These are phyloP conservation scores for Plasmopara muralis DNA, from an alignment of 352 stramenopile genomes.

Conservation along the genomic window DNA sequence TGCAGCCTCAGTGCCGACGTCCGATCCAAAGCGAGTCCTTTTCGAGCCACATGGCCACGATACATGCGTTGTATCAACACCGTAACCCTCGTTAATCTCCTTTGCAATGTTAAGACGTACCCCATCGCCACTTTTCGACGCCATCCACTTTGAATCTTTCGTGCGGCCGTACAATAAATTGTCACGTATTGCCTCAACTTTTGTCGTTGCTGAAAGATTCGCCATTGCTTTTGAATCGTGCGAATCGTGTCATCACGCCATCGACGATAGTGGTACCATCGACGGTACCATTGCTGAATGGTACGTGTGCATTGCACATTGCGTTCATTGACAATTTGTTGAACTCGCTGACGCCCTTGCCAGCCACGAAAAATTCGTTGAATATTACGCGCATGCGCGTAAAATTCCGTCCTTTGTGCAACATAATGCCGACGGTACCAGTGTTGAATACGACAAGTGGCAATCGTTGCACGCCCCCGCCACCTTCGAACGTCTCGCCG, in stretches of 20 bases:
- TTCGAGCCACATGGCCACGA: conserved; percentile 28
- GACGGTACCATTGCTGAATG: conserved; percentile 54
- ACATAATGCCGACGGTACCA: conserved; percentile 29
- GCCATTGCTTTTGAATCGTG: conserved; percentile 56
- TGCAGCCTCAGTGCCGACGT: conserved; percentile 31
- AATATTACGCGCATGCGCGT: conserved; percentile 30
- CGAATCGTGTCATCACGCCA: conserved; percentile 50
- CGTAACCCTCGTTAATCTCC: conserved; percentile 27
- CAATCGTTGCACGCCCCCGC: conserved; percentile 19
- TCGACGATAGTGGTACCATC: conserved; percentile 25
- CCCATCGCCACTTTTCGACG: conserved; percentile 31
- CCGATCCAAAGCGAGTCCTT: conserved; percentile 26
- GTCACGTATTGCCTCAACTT: conserved; percentile 34
- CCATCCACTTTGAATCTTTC: conserved; percentile 45
- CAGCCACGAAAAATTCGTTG: conserved; percentile 49
- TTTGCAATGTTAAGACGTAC: conserved; percentile 20
- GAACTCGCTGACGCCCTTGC: conserved; percentile 15
- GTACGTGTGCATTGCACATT: conserved; percentile 9
- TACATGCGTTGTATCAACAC: conserved; percentile 39
- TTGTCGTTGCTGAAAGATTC: conserved; percentile 28
- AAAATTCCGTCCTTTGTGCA: conserved; percentile 20
- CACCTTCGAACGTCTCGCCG: conserved; percentile 26
- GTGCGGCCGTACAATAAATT: conserved; percentile 28
- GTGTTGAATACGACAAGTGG: conserved; percentile 40
- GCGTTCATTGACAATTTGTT: conserved; percentile 18